Base-by-base conservation (phyloP, 768 basidiomycete species). In the Sporobolomyces phaffii region DNA sequence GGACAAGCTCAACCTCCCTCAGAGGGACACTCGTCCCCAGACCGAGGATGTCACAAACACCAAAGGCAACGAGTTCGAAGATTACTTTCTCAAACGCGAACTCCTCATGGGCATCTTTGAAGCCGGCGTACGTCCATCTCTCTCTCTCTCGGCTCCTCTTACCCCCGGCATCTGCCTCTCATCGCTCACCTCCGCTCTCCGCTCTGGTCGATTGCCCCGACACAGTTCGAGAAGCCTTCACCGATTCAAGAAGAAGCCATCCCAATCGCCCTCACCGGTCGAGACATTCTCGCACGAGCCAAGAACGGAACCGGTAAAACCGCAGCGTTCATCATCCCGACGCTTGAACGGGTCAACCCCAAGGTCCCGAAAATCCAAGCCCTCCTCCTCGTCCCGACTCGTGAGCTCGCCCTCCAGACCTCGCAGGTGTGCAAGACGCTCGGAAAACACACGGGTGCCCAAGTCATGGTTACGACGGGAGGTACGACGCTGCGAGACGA, bases 191-290 rank as follows among this genome's bases (percentile, higher is more conserved):
- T 13, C n/a, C 34, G 26, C 8, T 28, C 33, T 40, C 34, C 13
- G 38, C 38, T 38, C 38, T 38, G 38, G 10, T 38, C 38, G 10
- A 17, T 17, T 17, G 38, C 9, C 1, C 31, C 29, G 9, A 8
- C 36, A 20, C 10, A 74, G 73, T 94, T 92, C 77, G 94, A 98
- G 80, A 86, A 83, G 73, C 94, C 94, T 47, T 94, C 91, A 29
- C 94, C 94, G 69, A 97, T 99, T 79, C 94, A 99, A 82, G 94
- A 99, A 84, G 90, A 96, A 81, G 90, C 94, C 59, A 97, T 97
- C 75, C 94, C 94, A 61, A 85, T 91, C 74, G 92, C 93, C 43
- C 86, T 98, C 75, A 86, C 89, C 62, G 89, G 88, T 74, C 87
- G 94, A 77, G 94, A 99, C 80, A 80, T 98, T 77, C 88, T 94